Conservation (phyloP, 2,329 filamentous ascomycete species). For the Helminthosporium solani region DNA sequence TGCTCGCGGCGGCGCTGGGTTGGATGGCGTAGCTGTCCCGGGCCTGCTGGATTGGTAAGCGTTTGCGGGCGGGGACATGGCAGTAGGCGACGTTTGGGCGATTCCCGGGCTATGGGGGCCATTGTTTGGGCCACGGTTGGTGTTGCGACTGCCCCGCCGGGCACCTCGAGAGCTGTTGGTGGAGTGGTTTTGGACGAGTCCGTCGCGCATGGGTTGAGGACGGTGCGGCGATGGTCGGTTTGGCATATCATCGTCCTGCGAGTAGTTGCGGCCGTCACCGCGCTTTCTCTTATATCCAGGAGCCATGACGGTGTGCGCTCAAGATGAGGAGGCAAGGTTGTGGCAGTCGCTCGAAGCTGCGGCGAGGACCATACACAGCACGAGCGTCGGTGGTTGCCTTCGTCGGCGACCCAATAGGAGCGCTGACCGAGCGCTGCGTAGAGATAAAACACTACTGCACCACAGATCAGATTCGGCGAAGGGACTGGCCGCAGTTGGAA, state of each 20-base stretch:
- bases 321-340: slow-evolving; percentile 28
- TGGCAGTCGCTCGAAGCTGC: slow-evolving; percentile 20
- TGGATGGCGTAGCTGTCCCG: slow-evolving; percentile 20
- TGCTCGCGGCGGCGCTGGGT: slow-evolving; percentile 9
- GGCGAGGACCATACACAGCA: slow-evolving; percentile 30
- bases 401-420: background rate
- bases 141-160: slow-evolving; percentile 30
- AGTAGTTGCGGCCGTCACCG: slow-evolving; percentile 45
- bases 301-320: slow-evolving; percentile 49
- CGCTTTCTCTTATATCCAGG: slow-evolving; percentile 60
- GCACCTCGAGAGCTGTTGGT: slow-evolving; percentile 32
- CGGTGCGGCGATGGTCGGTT: slow-evolving; percentile 53
- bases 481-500: slow-evolving; percentile 4
- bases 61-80: slow-evolving; percentile 33
- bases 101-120: slow-evolving; percentile 33
- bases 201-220: slow-evolving; percentile 52
- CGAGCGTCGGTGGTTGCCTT: slow-evolving; percentile 6
- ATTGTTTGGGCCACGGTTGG: slow-evolving; percentile 30
- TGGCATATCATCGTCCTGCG: slow-evolving; percentile 45
- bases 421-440: background rate
- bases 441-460: slow-evolving; percentile 1
- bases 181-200: slow-evolving; percentile 42
- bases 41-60: slow-evolving; percentile 18
- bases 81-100: slow-evolving; percentile 31
- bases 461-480: slow-evolving; percentile 13